Conservation (phyloP, 345 rosid species). For the Trapa incisa region DNA sequence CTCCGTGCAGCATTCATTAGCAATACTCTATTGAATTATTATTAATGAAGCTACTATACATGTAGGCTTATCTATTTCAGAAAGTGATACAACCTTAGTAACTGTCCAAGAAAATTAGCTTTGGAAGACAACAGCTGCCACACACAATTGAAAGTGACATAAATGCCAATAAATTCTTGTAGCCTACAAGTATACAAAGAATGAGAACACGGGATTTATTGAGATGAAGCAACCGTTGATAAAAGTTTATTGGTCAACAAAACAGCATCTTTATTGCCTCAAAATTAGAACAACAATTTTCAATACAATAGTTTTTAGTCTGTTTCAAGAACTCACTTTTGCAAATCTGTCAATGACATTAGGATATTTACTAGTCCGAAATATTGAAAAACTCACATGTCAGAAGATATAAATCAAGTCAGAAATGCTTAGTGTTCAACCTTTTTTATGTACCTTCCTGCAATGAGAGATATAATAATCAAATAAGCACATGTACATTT, state of each 20-base stretch:
- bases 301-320: neutral
- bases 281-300: neutral
- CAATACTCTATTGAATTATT: neutral
- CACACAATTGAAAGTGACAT: constrained; percentile 37
- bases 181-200: constrained; percentile 28
- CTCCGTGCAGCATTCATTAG: neutral
- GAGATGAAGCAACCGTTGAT: neutral
- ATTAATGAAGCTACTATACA: neutral
- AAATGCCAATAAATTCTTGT: constrained; percentile 42
- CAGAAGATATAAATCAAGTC: constrained; percentile 1
- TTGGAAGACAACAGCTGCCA: constrained; percentile 58
- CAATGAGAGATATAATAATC: neutral
- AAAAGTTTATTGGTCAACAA: neutral
- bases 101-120: constrained; percentile 30
- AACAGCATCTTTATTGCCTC: neutral
- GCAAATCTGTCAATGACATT: constrained; percentile 31
- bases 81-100: neutral
- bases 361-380: constrained; percentile 26
- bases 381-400: constrained; percentile 49
- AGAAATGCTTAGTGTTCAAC: neutral
- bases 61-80: neutral
- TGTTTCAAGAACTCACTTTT: constrained; percentile 36
- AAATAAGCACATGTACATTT: constrained; percentile 56
- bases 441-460: neutral
- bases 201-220: neutral